Percentiles rank a stretch among this genome's conserved stretches.
These are phyloP conservation scores for Primulina tabacum DNA, from an alignment of 257 asterid genomes.

Conservation along the genomic window DNA sequence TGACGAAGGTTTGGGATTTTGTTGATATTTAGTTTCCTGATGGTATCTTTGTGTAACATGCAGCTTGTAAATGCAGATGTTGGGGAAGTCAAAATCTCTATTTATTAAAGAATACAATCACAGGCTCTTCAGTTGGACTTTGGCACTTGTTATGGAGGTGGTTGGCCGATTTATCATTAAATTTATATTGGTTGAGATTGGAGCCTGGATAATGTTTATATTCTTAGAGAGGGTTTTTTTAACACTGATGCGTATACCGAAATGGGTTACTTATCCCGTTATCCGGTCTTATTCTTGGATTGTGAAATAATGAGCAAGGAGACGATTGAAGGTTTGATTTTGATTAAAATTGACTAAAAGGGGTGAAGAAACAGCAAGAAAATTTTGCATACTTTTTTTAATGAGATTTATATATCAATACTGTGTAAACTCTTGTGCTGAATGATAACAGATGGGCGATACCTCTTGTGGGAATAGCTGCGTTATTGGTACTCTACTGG, in stretches of 20 bases:
- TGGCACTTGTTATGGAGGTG: slow-evolving; percentile 93
- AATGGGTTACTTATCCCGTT: neutral
- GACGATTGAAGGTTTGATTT: neutral
- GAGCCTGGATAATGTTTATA: slow-evolving; percentile 92
- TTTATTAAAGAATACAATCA: slow-evolving; percentile 94
- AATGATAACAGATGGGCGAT: slow-evolving; percentile 80
- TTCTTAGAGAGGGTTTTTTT: slow-evolving; percentile 54
- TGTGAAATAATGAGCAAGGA: neutral
- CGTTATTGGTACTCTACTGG: slow-evolving; percentile 60
- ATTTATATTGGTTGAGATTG: slow-evolving; percentile 77
- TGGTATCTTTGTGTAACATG: slow-evolving; percentile 6
- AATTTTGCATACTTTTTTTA: neutral
- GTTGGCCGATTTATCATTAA: slow-evolving; percentile 85
- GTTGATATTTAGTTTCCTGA: neutral
- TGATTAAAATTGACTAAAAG: neutral
- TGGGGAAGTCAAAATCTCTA: slow-evolving; percentile 82
- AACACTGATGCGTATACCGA: neutral
- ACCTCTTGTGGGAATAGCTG: slow-evolving; percentile 52
- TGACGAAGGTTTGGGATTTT: slow-evolving; percentile 63
- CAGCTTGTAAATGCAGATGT: slow-evolving; percentile 59
- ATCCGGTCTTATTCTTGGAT: neutral
- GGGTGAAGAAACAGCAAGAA: neutral
- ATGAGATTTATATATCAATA: neutral
- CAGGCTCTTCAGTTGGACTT: slow-evolving; percentile 94
- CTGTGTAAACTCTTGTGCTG: neutral